Conservation (phyloP, 345 rosid genomes). For the Arabis hirsuta region DNA sequence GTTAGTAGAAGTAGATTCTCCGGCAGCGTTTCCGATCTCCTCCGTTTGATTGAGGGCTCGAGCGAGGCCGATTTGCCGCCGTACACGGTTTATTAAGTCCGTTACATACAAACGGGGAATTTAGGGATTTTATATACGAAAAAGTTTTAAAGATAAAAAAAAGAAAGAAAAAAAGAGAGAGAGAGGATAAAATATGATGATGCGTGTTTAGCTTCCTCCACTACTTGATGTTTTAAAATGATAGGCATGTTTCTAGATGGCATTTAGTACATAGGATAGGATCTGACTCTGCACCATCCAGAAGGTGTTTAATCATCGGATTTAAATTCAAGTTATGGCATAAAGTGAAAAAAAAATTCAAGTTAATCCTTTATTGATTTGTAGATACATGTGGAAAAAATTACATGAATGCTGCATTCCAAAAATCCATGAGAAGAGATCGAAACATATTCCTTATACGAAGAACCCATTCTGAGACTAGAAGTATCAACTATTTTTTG, state of each 20-base stretch:
- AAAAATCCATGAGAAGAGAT: no score
- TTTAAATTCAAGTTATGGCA: no score
- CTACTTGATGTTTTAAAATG: not conserved
- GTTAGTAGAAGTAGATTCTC: not conserved
- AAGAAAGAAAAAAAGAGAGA: not conserved
- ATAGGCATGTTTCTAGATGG: constrained; percentile 16
- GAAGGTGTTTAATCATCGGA: not conserved
- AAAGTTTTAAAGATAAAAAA: not conserved
- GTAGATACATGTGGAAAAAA: no score
- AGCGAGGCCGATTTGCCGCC: constrained; percentile 30
- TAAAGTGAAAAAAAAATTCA: no score
- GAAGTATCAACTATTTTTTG: no score
- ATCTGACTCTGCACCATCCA: constrained; percentile 30
- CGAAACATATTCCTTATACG: no score
- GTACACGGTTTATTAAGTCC: constrained; percentile 25
- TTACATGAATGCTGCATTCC: no score
- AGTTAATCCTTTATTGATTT: no score
- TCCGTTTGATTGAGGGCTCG: constrained; percentile 32
- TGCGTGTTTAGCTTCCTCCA: constrained; percentile 26
- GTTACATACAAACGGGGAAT: constrained; percentile 19
- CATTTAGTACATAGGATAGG: not conserved
- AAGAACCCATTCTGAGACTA: no score
- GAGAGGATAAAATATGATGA: constrained; percentile 1
- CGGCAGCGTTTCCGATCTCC: constrained; percentile 30
- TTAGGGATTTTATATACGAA: constrained; percentile 27